Conservation (phyloP, 352 stramenopile species). For the Globisporangium perplexum region DNA sequence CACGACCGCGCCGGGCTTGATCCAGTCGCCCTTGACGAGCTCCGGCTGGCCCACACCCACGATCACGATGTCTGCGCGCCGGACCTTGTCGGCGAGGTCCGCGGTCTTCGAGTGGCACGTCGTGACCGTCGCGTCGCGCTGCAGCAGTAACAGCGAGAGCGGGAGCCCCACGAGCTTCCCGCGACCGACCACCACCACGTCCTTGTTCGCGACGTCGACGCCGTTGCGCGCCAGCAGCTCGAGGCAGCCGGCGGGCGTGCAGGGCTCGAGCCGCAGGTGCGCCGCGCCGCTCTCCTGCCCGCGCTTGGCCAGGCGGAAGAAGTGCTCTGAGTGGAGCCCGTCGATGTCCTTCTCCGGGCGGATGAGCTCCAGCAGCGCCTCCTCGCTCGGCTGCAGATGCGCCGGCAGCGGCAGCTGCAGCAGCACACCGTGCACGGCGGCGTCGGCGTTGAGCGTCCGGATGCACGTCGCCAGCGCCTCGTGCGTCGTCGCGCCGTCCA, state of each 20-base stretch:
- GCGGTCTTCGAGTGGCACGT: constrained; percentile 94
- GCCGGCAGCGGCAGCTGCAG: constrained; percentile 86
- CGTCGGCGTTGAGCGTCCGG: constrained; percentile 77
- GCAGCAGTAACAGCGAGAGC: constrained; percentile 93
- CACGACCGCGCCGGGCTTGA: constrained; percentile 96
- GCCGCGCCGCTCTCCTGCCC: not conserved
- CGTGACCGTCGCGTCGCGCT: constrained; percentile 95
- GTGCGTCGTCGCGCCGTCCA: constrained; percentile 34
- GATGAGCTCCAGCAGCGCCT: constrained; percentile 90
- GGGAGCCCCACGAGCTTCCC: constrained; percentile 97
- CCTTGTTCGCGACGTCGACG: constrained; percentile 92
- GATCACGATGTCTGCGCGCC: constrained; percentile 95
- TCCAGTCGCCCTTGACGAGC: constrained; percentile 94
- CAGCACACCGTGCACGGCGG: constrained; percentile 93
- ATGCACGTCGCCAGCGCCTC: constrained; percentile 66
- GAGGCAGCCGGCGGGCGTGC: constrained; percentile 86
- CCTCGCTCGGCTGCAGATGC: constrained; percentile 71
- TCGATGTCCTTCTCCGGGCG: constrained; percentile 96
- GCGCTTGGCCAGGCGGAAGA: constrained; percentile 76
- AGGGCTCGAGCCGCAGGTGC: constrained; percentile 79
- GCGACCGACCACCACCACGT: constrained; percentile 95
- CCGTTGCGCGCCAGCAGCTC: constrained; percentile 58
- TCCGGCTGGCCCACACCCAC: constrained; percentile 92
- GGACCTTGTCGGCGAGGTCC: constrained; percentile 48
- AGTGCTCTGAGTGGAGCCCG: constrained; percentile 97